Conservation (phyloP, 306 rosid species). For the Arachis hypogaea region DNA sequence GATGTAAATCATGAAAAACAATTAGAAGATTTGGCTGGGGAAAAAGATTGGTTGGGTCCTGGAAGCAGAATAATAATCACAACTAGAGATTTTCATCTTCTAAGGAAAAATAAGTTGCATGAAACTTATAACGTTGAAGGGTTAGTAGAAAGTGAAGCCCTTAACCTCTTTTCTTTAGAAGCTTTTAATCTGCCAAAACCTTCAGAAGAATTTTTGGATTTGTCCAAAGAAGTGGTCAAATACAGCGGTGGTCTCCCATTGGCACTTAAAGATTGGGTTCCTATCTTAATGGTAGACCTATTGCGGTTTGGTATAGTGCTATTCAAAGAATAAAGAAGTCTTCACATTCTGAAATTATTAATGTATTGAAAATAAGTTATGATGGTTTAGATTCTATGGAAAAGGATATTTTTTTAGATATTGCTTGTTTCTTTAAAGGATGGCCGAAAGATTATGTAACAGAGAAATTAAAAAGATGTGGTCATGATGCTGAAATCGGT, state of each 20-base stretch:
- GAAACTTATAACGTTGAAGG: neutral
- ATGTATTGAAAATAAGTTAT: neutral
- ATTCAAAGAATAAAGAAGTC: neutral
- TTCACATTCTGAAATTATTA: neutral
- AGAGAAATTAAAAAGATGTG: neutral
- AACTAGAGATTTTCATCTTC: neutral
- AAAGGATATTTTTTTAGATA: neutral
- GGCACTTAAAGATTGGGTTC: conserved; percentile 16
- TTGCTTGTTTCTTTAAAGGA: neutral
- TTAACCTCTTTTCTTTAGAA: neutral
- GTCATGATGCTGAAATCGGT: neutral
- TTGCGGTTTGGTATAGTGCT: neutral
- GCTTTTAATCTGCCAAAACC: neutral
- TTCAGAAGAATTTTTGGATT: neutral
- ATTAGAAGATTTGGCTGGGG: neutral
- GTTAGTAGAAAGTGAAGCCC: neutral
- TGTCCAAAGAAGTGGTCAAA: neutral
- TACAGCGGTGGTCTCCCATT: conserved; percentile 7
- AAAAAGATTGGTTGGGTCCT: neutral
- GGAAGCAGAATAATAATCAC: neutral
- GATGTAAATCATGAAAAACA: neutral
- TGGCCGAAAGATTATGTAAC: neutral
- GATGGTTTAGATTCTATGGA: neutral
- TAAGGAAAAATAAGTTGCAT: neutral
- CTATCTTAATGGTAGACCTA: neutral